Conservation (phyloP, 139 green algal species). For the Closterium sp. region DNA sequence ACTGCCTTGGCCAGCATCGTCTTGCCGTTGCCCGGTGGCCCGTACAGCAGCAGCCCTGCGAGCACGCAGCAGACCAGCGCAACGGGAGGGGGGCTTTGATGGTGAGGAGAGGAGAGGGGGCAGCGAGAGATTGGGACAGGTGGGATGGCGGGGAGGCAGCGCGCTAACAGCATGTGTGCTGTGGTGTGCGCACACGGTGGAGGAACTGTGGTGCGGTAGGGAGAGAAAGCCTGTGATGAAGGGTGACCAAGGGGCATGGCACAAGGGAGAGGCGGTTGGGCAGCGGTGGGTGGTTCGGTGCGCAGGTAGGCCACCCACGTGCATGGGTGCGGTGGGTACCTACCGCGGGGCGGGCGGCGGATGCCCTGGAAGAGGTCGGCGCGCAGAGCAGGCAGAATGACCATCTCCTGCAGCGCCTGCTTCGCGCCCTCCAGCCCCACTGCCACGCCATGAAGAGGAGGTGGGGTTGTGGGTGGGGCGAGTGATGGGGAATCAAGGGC, state of each 20-base stretch:
- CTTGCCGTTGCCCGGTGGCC: slow-evolving; percentile 78
- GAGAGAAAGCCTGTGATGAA: neutral
- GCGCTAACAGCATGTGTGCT: no score
- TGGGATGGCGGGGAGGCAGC: neutral
- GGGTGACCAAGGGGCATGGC: neutral
- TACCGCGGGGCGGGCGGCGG: slow-evolving; percentile 38
- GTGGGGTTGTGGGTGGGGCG: neutral
- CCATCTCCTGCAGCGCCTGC: slow-evolving; percentile 53
- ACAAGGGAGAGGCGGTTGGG: neutral
- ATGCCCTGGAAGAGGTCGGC: slow-evolving; percentile 54
- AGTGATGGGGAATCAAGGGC: neutral
- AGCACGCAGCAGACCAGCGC: neutral
- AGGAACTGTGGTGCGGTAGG: neutral
- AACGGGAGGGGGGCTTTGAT: neutral
- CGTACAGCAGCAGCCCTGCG: slow-evolving; percentile 87
- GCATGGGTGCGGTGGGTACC: neutral
- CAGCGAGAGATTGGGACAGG: neutral
- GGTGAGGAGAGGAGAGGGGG: no score
- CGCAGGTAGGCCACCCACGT: no score
- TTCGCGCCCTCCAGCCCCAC: slow-evolving; percentile 50
- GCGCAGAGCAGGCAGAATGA: slow-evolving; percentile 47
- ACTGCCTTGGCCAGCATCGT: slow-evolving; percentile 76
- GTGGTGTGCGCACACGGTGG: no score
- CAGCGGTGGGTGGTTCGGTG: neutral
- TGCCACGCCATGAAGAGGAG: neutral